A percentile compares a stretch with the other conserved stretches of the same genome.
Conservation (phyloP, 2,329 filamentous ascomycete species). For the Fusarium equiseti region DNA sequence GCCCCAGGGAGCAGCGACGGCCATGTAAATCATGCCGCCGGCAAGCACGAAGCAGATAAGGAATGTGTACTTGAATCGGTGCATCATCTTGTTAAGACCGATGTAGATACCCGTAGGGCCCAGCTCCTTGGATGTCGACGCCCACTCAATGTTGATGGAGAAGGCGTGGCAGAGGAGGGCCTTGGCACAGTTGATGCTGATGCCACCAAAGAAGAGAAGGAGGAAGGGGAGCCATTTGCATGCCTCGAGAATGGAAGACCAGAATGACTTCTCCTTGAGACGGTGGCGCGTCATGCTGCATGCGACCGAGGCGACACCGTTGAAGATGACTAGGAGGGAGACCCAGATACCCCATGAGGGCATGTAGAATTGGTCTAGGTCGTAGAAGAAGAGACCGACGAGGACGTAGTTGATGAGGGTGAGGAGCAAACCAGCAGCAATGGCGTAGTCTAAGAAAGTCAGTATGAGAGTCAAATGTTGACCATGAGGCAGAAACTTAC, state of each 20-base stretch:
- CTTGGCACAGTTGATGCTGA: conserved; percentile 48
- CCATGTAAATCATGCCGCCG: conserved; percentile 46
- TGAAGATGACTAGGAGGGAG: conserved; percentile 50
- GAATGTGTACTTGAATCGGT: conserved; percentile 59
- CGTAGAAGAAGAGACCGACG: conserved; percentile 78
- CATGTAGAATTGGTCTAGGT: conserved; percentile 75
- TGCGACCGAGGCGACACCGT: conserved; percentile 40
- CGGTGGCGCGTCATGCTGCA: conserved; percentile 46
- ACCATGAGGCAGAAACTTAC: conserved; percentile 19
- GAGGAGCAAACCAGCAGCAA: conserved; percentile 74
- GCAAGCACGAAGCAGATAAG: conserved; percentile 42
- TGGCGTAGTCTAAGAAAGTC: conserved; percentile 66
- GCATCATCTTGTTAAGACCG: conserved; percentile 55
- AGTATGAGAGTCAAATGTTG: background rate
- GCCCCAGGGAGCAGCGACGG: conserved; percentile 42
- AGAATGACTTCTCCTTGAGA: conserved; percentile 47
- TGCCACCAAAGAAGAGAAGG: conserved; percentile 49
- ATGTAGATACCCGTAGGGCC: conserved; percentile 49
- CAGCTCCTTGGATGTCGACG: conserved; percentile 48
- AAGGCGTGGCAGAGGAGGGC: conserved; percentile 47
- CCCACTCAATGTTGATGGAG: conserved; percentile 48
- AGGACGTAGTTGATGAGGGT: conserved; percentile 77
- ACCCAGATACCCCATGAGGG: conserved; percentile 74
- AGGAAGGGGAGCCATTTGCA: conserved; percentile 48
- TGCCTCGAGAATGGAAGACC: conserved; percentile 43